Conservation (phyloP, 768 basidiomycete genomes). For the Suillus clintonianus region DNA sequence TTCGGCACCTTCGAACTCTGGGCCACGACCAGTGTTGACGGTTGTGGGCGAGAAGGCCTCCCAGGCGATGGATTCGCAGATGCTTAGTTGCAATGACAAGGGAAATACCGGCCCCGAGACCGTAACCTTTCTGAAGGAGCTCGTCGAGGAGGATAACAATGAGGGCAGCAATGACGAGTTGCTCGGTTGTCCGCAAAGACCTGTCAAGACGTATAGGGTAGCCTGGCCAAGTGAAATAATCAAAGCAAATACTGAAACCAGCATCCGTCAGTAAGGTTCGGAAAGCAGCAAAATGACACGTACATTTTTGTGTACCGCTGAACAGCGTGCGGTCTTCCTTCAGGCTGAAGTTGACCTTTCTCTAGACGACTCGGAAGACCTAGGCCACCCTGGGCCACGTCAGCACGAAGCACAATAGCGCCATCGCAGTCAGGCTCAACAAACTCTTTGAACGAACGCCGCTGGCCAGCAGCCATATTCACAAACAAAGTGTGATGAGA, state of each 20-base stretch:
- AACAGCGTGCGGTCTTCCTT: constrained; percentile 95
- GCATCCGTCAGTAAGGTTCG: background rate
- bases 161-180: constrained; percentile 89
- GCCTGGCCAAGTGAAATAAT: constrained; percentile 96
- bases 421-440: constrained; percentile 50
- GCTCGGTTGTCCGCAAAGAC: constrained; percentile 94
- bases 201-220: constrained; percentile 95
- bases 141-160: constrained; percentile 99
- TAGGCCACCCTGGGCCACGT: constrained; percentile 52
- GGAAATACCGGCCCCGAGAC: constrained; percentile 97
- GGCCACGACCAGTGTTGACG: constrained; percentile 95
- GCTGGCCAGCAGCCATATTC: constrained; percentile 52
- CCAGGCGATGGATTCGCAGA: constrained; percentile 99
- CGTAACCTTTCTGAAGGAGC: constrained; percentile 98
- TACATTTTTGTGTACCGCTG: constrained; percentile 97
- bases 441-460: constrained; percentile 49
- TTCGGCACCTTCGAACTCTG: constrained; percentile 99
- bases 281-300: constrained; percentile 30
- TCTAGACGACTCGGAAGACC: constrained; percentile 48
- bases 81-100: constrained; percentile 99
- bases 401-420: constrained; percentile 56
- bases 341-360: no score
- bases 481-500: constrained; percentile 52
- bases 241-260: constrained; percentile 89
- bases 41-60: constrained; percentile 99